A percentile compares a stretch with the other conserved stretches of the same genome.
Evolutionary conservation across 2,329 filamentous ascomycete genomes (phyloP).

Genomic region (Chrysoporthe cubensis): DNA sequence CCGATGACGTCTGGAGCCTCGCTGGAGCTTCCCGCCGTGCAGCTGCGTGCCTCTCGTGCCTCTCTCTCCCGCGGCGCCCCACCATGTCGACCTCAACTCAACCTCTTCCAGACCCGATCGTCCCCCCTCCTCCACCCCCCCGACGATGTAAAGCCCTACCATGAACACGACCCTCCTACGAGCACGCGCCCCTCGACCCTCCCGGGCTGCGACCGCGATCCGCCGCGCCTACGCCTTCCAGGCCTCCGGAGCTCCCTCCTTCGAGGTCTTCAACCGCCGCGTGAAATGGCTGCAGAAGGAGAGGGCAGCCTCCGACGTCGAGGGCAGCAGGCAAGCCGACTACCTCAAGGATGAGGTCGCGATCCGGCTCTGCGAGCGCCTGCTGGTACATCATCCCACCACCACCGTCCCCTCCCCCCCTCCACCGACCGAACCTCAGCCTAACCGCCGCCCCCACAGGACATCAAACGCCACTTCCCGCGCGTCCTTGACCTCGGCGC

Average conservation of each 20-base stretch:
- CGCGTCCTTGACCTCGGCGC: conserved; percentile 90
- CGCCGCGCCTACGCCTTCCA: conserved; percentile 75
- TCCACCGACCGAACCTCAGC: not conserved
- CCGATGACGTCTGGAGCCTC: conserved; percentile 5
- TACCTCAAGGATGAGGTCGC: conserved; percentile 95
- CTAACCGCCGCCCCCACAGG: conserved; percentile 51
- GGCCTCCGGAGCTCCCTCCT: conserved; percentile 73
- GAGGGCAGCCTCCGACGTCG: conserved; percentile 72
- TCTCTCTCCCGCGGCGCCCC: conserved; percentile 7
- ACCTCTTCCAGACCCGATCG: not conserved
- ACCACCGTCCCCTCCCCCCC: not conserved
- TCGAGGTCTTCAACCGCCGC: conserved; percentile 89
- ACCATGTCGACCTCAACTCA: not conserved
- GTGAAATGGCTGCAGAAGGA: conserved; percentile 93
- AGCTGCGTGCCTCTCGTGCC: too few relatives aligned
- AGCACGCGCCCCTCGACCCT: conserved; percentile 17
- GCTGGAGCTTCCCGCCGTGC: not conserved
- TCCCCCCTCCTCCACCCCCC: not conserved
- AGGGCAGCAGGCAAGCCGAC: conserved; percentile 79
- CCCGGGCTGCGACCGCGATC: conserved; percentile 27
- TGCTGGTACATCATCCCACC: conserved; percentile 63
- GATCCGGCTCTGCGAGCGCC: conserved; percentile 77
- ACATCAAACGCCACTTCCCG: conserved; percentile 88
- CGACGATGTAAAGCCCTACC: conserved; percentile 23
- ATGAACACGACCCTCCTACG: conserved; percentile 26